Conservation (phyloP, 148 eudicot species). For the Rhododendron kiyosumense region DNA sequence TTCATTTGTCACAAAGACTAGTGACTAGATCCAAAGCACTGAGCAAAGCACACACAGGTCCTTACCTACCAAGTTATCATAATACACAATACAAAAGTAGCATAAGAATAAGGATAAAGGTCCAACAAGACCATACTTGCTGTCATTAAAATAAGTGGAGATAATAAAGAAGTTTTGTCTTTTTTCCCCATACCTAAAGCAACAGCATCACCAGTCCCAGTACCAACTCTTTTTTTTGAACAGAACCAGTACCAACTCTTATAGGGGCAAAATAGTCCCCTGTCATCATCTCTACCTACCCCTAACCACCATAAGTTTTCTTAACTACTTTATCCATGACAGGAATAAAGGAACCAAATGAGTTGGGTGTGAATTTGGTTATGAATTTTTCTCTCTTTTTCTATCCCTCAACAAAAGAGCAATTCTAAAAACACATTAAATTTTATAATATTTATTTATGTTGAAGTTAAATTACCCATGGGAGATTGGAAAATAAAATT, state of each 20-base stretch:
- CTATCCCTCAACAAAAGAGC: not conserved
- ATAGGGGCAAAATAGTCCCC: conserved; percentile 11
- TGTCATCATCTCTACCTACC: conserved; percentile 49
- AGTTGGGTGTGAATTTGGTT: conserved; percentile 16
- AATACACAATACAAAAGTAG: not conserved
- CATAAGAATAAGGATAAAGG: not conserved
- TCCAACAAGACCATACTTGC: not conserved
- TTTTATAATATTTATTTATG: not conserved
- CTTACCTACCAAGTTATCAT: not conserved
- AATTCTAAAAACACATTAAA: not conserved
- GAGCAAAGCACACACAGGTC: not conserved
- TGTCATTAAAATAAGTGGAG: not conserved
- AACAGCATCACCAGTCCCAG: not conserved
- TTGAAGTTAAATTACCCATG: not conserved
- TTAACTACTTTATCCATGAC: not conserved
- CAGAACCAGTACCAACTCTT: conserved; percentile 19
- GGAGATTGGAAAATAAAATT: not conserved
- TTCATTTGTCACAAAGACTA: not conserved
- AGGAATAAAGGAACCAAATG: not conserved
- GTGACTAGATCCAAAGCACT: not conserved
- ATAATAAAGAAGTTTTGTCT: not conserved
- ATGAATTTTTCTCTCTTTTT: not conserved
- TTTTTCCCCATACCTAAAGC: conserved; percentile 15
- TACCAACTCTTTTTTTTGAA: conserved; percentile 23
- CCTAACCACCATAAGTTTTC: conserved; percentile 29